These are phyloP conservation scores for Lodderomyces beijingensis DNA, from an alignment of 1,139 yeast genomes.

Conservation along the genomic window DNA sequence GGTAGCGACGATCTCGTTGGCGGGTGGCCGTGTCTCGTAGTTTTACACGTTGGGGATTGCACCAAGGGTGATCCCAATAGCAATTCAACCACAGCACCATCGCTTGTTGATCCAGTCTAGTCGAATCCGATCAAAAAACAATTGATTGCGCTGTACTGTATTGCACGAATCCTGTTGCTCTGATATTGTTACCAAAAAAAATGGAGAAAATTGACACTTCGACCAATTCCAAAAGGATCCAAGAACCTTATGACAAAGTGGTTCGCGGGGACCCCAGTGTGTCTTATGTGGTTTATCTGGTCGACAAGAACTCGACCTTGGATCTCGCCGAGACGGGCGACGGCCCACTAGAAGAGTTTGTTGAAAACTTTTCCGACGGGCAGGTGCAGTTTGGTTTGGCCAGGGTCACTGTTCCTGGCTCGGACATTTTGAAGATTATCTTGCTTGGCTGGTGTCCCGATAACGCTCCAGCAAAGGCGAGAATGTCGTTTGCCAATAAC, in stretches of 20 bases:
- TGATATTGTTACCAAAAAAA: too few species aligned
- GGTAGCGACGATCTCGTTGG: too few species aligned
- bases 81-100: too few species aligned
- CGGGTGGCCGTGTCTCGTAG: too few species aligned
- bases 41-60: too few species aligned
- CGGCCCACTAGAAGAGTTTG: constrained; percentile 72
- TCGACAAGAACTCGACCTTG: constrained; percentile 53
- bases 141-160: too few species aligned
- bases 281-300: constrained; percentile 62
- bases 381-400: constrained; percentile 89
- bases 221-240: constrained; percentile 57
- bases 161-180: too few species aligned
- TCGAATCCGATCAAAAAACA: too few species aligned
- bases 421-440: constrained; percentile 79
- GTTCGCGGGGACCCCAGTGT: constrained; percentile 56
- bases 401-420: constrained; percentile 83
- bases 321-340: constrained; percentile 55
- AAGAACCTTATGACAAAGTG: constrained; percentile 57
- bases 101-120: too few species aligned
- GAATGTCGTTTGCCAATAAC: constrained; percentile 72
- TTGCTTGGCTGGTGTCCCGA: constrained; percentile 95
- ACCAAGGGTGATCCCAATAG: too few species aligned
- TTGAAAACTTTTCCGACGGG: constrained; percentile 79
- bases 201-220: constrained; percentile 59
- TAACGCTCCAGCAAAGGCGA: constrained; percentile 69